Percentiles rank a stretch among this genome's conserved stretches.
phyloP scores from a whole-genome alignment of 495 filamentous ascomycete genomes.

The Pyrenula massariospora region DNA sequence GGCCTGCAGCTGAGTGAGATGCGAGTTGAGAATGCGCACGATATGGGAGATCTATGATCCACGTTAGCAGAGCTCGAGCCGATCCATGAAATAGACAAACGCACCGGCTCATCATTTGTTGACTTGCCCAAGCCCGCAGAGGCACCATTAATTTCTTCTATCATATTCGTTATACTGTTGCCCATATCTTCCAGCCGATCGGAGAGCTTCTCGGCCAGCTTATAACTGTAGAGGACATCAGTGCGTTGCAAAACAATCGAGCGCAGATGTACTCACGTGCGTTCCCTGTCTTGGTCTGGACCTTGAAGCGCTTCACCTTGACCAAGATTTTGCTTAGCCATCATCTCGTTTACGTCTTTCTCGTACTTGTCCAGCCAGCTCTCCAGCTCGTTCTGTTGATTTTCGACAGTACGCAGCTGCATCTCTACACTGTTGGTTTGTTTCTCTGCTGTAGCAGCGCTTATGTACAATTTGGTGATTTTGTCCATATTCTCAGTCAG shows the following conservation, averaged over 20 bases:
- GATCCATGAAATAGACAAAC: constrained; percentile 20
- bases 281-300: constrained; percentile 87
- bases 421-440: constrained; percentile 84
- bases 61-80: not conserved
- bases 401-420: constrained; percentile 76
- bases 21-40: constrained; percentile 84
- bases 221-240: constrained; percentile 54
- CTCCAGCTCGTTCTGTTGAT: constrained; percentile 79
- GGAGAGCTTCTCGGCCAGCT: constrained; percentile 79
- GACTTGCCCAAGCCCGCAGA: constrained; percentile 76
- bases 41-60: constrained; percentile 72
- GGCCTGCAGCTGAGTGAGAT: constrained; percentile 77
- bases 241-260: constrained; percentile 7
- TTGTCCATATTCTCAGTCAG: constrained; percentile 87
- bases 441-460: constrained; percentile 82
- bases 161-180: constrained; percentile 84
- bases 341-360: constrained; percentile 74
- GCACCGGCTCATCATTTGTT: constrained; percentile 83
- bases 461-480: constrained; percentile 77
- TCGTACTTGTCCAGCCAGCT: constrained; percentile 83
- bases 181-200: constrained; percentile 84
- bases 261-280: constrained; percentile 44
- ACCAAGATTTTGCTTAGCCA: constrained; percentile 52
- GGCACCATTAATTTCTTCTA: constrained; percentile 91
- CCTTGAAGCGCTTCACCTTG: constrained; percentile 63